Evolutionary conservation across 306 rosid species (phyloP).

Genomic region (Medicago arabica): DNA sequence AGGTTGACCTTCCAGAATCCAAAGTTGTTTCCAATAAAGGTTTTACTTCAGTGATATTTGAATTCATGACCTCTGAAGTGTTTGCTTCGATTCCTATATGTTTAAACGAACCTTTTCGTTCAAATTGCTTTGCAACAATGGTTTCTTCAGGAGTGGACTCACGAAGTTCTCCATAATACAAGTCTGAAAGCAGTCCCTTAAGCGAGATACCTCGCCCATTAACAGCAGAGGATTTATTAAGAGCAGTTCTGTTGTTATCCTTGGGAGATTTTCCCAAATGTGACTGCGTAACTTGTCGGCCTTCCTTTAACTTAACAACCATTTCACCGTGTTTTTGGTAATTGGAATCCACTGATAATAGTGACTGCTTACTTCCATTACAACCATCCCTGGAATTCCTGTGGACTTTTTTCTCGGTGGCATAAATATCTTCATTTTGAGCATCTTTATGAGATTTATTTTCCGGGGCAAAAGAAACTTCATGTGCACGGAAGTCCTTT

Average conservation of each 20-base stretch:
- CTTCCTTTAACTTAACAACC: conserved; percentile 66
- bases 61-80: conserved; percentile 62
- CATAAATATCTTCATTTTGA: conserved; percentile 58
- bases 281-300: conserved; percentile 50
- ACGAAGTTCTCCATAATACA: conserved; percentile 95
- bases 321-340: conserved; percentile 65
- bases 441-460: conserved; percentile 59
- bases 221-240: conserved; percentile 58
- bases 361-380: conserved; percentile 51
- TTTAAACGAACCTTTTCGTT: conserved; percentile 74
- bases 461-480: conserved; percentile 52
- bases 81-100: conserved; percentile 58
- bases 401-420: conserved; percentile 58
- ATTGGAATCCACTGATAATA: conserved; percentile 52
- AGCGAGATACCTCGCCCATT: conserved; percentile 73
- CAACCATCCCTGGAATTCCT: conserved; percentile 69
- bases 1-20: conserved; percentile 64
- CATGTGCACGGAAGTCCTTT: conserved; percentile 58
- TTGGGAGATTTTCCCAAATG: conserved; percentile 60
- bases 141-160: conserved; percentile 78
- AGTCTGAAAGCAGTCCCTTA: conserved; percentile 88
- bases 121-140: conserved; percentile 68
- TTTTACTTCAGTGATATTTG: conserved; percentile 64
- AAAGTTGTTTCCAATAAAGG: conserved; percentile 53
- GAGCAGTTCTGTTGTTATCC: conserved; percentile 55